These are phyloP conservation scores for Candida sonorensis DNA, from an alignment of 805 yeast species.

Conservation along the genomic window DNA sequence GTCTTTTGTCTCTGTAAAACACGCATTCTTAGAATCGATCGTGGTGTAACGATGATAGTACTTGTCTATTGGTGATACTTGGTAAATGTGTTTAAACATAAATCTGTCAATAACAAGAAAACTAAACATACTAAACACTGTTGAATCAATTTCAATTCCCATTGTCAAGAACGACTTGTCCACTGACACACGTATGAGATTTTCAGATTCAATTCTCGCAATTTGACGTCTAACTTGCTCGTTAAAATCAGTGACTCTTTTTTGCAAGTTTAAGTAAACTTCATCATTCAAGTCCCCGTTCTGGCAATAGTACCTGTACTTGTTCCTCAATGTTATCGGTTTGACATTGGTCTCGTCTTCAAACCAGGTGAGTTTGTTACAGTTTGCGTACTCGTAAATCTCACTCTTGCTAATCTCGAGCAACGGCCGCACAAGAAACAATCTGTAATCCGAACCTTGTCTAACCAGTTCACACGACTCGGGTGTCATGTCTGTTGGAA, in stretches of 20 bases:
- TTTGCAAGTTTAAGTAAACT: slow-evolving; percentile 9
- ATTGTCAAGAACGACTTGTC: too few species aligned
- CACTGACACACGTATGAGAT: too few species aligned
- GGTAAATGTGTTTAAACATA: slow-evolving; percentile 16
- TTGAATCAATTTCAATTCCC: slow-evolving; percentile 13
- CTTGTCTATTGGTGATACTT: slow-evolving; percentile 15
- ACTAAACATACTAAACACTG: slow-evolving; percentile 11
- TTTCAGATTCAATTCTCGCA: too few species aligned
- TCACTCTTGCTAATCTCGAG: slow-evolving; percentile 37
- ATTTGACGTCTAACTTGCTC: slow-evolving; percentile 15
- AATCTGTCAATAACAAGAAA: slow-evolving; percentile 22
- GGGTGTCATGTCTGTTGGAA: slow-evolving; percentile 18
- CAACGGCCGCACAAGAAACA: slow-evolving; percentile 39
- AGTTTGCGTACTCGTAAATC: slow-evolving; percentile 39
- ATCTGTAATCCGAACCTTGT: not conserved
- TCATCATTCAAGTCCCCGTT: slow-evolving; percentile 6
- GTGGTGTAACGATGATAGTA: slow-evolving; percentile 21
- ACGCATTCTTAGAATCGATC: slow-evolving; percentile 14
- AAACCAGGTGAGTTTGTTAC: slow-evolving; percentile 46
- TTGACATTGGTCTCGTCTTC: slow-evolving; percentile 64
- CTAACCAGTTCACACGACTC: too few species aligned
- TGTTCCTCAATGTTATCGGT: slow-evolving; percentile 52
- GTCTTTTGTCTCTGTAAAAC: not conserved
- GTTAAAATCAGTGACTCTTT: slow-evolving; percentile 13
- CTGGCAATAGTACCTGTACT: slow-evolving; percentile 33